Evolutionary conservation across 1,284 basidiomycete genomes (phyloP).

Genomic region (Apiotrichum montevideense): DNA sequence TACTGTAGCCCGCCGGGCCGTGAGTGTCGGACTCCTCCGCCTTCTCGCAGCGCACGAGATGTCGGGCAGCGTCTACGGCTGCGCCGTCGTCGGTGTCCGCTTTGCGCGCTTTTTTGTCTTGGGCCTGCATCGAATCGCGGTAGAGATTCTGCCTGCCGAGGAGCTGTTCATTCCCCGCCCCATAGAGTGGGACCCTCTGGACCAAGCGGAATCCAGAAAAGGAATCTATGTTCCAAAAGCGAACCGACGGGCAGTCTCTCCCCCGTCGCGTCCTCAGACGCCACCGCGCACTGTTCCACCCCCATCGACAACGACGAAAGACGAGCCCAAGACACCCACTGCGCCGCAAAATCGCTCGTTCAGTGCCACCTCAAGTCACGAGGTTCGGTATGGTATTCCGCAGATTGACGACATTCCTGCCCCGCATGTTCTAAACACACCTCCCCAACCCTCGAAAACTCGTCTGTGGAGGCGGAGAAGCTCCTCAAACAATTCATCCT

Average conservation of each 20-base stretch:
- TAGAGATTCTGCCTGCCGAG: background rate
- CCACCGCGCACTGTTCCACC: background rate
- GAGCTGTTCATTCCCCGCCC: background rate
- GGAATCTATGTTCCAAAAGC: background rate
- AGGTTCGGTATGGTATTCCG: background rate
- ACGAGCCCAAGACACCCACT: background rate
- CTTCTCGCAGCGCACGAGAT: background rate
- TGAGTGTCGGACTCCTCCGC: background rate
- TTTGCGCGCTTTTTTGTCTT: background rate
- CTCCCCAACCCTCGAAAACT: background rate
- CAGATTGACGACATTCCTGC: background rate
- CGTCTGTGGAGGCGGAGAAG: too few species aligned
- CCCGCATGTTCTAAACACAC: background rate
- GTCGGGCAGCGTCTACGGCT: background rate
- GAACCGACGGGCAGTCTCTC: too few species aligned
- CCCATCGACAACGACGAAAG: background rate
- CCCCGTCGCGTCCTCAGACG: too few species aligned
- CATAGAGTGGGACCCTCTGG: background rate
- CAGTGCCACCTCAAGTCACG: too few species aligned
- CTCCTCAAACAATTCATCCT: too few species aligned
- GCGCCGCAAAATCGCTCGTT: too few species aligned
- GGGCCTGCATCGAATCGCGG: background rate
- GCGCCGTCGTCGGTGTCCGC: background rate
- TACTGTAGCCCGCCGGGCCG: too few species aligned
- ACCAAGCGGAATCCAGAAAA: background rate